phyloP scores from a whole-genome alignment of 2,329 filamentous ascomycete genomes.

The Monilinia polystroma region DNA sequence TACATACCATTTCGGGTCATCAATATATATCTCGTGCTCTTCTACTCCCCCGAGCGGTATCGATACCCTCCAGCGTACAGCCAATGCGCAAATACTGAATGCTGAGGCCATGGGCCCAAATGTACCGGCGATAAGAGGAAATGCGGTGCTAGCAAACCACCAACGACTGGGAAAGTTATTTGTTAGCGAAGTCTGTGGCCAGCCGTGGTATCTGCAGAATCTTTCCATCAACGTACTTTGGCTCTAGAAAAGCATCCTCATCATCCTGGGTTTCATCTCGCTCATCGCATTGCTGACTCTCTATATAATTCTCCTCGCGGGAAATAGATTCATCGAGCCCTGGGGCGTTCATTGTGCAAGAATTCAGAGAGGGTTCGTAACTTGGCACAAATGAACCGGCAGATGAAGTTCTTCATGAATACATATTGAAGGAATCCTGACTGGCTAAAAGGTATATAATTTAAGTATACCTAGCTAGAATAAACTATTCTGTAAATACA shows the following conservation, averaged over 20 bases:
- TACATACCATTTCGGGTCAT: slow-evolving; percentile 68
- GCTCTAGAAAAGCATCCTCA: slow-evolving; percentile 35
- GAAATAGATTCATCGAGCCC: slow-evolving; percentile 37
- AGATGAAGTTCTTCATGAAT: background rate
- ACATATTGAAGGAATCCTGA: background rate
- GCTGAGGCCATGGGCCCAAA: slow-evolving; percentile 84
- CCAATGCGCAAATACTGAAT: slow-evolving; percentile 83
- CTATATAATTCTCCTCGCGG: slow-evolving; percentile 35
- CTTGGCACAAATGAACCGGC: background rate
- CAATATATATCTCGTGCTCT: slow-evolving; percentile 53
- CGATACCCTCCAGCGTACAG: slow-evolving; percentile 71
- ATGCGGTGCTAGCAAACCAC: slow-evolving; percentile 64
- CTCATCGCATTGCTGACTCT: slow-evolving; percentile 33
- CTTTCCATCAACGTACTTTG: slow-evolving; percentile 27
- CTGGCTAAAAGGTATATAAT: background rate
- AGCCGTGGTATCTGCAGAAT: background rate
- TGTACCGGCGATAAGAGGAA: slow-evolving; percentile 79
- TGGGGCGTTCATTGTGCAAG: slow-evolving; percentile 38
- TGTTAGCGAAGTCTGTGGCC: background rate
- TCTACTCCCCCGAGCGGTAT: slow-evolving; percentile 51
- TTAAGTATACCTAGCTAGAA: background rate
- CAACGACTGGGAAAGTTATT: slow-evolving; percentile 42
- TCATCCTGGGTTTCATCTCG: slow-evolving; percentile 34
- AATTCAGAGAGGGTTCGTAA: background rate
- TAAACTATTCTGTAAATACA: background rate